Evolutionary conservation across 148 eudicot genomes (phyloP).

Genomic region (Fagopyrum tataricum): DNA sequence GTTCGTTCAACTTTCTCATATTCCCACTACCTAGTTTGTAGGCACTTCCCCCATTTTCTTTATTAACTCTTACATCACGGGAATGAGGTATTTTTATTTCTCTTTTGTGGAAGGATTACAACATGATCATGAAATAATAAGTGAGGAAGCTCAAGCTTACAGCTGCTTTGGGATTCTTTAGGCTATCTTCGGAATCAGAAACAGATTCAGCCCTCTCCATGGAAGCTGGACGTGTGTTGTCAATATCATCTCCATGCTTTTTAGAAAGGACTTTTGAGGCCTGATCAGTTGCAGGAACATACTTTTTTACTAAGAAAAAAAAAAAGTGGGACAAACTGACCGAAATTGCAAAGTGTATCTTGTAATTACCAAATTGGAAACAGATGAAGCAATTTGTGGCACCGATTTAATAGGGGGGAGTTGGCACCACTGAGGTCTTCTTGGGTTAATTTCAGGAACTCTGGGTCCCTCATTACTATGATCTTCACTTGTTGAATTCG

Average conservation of each 20-base stretch:
- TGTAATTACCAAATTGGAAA: constrained; percentile 73
- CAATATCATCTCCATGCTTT: constrained; percentile 23
- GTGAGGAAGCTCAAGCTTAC: constrained; percentile 27
- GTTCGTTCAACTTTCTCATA: too few relatives aligned
- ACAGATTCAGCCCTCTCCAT: constrained; percentile 25
- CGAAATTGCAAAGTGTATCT: constrained; percentile 15
- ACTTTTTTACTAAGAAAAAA: constrained; percentile 18
- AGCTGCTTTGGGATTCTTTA: constrained; percentile 32
- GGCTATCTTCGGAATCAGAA: constrained; percentile 23
- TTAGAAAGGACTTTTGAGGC: constrained; percentile 51
- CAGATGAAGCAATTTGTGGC: constrained; percentile 59
- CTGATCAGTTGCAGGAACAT: constrained; percentile 31
- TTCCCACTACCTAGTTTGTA: too few relatives aligned
- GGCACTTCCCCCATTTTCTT: too few relatives aligned
- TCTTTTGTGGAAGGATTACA: too few relatives aligned
- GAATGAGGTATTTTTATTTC: too few relatives aligned
- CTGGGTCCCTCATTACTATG: constrained; percentile 24
- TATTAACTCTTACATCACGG: too few relatives aligned
- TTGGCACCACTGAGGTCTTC: constrained; percentile 47
- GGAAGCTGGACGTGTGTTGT: constrained; percentile 17
- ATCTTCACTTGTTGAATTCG: constrained; percentile 23
- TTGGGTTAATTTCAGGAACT: constrained; percentile 29
- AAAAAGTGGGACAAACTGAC: background rate
- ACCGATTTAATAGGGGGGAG: constrained; percentile 52
- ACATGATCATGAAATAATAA: background rate